Evolutionary conservation across 805 yeast species (phyloP).

Genomic region (Candida nanaspora): DNA sequence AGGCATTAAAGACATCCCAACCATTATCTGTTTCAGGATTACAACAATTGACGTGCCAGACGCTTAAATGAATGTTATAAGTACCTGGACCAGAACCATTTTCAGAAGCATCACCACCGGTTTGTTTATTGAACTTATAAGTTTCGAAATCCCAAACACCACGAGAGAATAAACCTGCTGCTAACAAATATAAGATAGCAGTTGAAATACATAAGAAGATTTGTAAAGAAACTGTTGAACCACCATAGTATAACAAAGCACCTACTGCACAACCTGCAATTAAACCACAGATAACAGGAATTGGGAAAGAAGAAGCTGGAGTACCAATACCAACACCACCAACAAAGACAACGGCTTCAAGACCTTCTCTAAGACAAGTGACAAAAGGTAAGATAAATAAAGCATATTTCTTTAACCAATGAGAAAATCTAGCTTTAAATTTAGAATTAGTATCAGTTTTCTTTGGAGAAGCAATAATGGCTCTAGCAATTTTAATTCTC

Average conservation of each 20-base stretch:
- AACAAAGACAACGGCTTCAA: slow-evolving; percentile 92
- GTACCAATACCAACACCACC: slow-evolving; percentile 83
- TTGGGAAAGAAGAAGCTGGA: slow-evolving; percentile 63
- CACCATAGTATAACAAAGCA: slow-evolving; percentile 66
- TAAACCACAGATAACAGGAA: slow-evolving; percentile 87
- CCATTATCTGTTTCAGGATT: slow-evolving; percentile 88
- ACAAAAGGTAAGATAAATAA: slow-evolving; percentile 87
- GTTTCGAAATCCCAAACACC: slow-evolving; percentile 86
- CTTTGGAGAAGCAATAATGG: slow-evolving; percentile 56
- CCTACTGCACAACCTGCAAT: slow-evolving; percentile 75
- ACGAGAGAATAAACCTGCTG: slow-evolving; percentile 91
- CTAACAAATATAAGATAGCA: slow-evolving; percentile 77
- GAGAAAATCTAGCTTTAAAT: slow-evolving; percentile 42
- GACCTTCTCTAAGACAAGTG: slow-evolving; percentile 93
- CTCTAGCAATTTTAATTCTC: slow-evolving; percentile 89
- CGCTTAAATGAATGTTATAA: slow-evolving; percentile 68
- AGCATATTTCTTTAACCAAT: slow-evolving; percentile 64
- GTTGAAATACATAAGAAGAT: slow-evolving; percentile 83
- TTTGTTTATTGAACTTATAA: slow-evolving; percentile 49
- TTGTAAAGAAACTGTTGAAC: slow-evolving; percentile 77
- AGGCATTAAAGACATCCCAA: slow-evolving; percentile 95
- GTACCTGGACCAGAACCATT: slow-evolving; percentile 93
- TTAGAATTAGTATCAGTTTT: slow-evolving; percentile 28
- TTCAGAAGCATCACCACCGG: slow-evolving; percentile 96
- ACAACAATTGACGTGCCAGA: slow-evolving; percentile 98